Evolutionary conservation across 2,329 filamentous ascomycete species (phyloP), one percentile per base, ranked within the genome.

Genomic region (Mycosphaerella sp.): DNA sequence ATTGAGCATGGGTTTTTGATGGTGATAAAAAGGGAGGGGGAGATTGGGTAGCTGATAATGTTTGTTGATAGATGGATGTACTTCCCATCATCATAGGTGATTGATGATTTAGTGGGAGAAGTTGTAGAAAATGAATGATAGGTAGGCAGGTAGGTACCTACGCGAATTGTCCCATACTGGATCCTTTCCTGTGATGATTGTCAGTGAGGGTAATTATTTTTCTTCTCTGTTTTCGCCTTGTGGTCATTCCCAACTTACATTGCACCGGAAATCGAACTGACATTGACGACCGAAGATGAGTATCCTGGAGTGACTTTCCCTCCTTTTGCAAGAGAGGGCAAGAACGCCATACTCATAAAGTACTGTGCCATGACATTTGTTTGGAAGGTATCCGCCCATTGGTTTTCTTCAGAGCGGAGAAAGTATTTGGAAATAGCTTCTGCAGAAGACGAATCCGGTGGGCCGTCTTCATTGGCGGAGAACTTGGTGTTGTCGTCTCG

Each of bases 291-390:
- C 14, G 66, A 72, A 3, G 74, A 74, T 1, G 71, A 70, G 59
- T 76, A 77, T 4, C 75, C 74, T 0, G 72, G 72, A 1, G 73
- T 74, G 4, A 68, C 63, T 2, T 68, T 64, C 9, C 67, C 63
- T 5, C 75, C 77, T 51, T 77, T 77, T 1, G 73, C 74, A 1
- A 81, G 70, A 2, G 79, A 66, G 0, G 77, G 77, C 2, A 81
- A 66, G 61, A 81, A 76, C 1, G 75, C 76, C 55, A 78, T 77
- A 14, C 73, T 73, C 56, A 76, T 75, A 65, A 77, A 79, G 64
- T 75, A 80, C 21, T 72, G 69, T 30, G 70, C 72, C 0, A 71
- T 72, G 28, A 78, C 68, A 45, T 80, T 80, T 16, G 74, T 78
- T 47, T 72, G 69, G 64, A 77, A 77, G 0, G 75, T 78, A 30